Percentiles rank a stretch among this genome's conserved stretches.
These are phyloP conservation scores for Cyberlindnera maclurae DNA, from an alignment of 805 yeast species.

Conservation along the genomic window DNA sequence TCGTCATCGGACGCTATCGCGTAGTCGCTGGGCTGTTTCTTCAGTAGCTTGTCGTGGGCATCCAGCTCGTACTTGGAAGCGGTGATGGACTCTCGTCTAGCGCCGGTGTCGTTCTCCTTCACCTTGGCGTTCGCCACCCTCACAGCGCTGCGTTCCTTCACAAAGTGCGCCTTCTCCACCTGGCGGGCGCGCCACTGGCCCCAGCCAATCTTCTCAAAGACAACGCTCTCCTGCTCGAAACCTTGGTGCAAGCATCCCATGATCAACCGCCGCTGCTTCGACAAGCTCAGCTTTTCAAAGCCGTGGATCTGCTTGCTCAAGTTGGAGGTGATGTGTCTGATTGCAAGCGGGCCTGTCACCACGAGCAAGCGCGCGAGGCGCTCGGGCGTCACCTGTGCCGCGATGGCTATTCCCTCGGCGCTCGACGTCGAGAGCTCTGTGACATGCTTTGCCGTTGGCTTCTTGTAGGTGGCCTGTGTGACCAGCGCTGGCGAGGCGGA, in stretches of 20 bases:
- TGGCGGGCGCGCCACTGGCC: conserved; percentile 90
- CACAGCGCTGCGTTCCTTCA: conserved; percentile 35
- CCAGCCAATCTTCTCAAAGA: conserved; percentile 95
- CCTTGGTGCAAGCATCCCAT: conserved; percentile 83
- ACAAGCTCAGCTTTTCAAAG: conserved; percentile 71
- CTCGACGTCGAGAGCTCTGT: conserved; percentile 62
- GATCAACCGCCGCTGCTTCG: conserved; percentile 84
- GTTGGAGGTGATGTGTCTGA: conserved; percentile 80
- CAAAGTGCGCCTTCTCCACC: conserved; percentile 30
- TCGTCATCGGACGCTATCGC: conserved; percentile 24
- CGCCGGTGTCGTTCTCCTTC: conserved; percentile 31
- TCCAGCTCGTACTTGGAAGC: conserved; percentile 22
- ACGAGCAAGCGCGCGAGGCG: conserved; percentile 62
- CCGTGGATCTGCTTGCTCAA: conserved; percentile 68
- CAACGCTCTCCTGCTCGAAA: conserved; percentile 43
- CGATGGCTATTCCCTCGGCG: conserved; percentile 84
- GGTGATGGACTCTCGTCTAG: conserved; percentile 27
- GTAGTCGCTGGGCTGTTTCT: conserved; percentile 17
- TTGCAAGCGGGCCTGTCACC: conserved; percentile 81
- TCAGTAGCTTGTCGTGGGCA: conserved; percentile 20
- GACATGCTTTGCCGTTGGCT: conserved; percentile 22
- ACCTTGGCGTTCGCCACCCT: conserved; percentile 33
- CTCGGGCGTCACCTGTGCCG: conserved; percentile 75
- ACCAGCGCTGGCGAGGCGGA: conserved; percentile 21
- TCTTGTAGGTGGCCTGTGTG: conserved; percentile 22